These are phyloP conservation scores for Diplodia scrobiculata DNA, from an alignment of 2,329 filamentous ascomycete genomes.

Conservation along the genomic window DNA sequence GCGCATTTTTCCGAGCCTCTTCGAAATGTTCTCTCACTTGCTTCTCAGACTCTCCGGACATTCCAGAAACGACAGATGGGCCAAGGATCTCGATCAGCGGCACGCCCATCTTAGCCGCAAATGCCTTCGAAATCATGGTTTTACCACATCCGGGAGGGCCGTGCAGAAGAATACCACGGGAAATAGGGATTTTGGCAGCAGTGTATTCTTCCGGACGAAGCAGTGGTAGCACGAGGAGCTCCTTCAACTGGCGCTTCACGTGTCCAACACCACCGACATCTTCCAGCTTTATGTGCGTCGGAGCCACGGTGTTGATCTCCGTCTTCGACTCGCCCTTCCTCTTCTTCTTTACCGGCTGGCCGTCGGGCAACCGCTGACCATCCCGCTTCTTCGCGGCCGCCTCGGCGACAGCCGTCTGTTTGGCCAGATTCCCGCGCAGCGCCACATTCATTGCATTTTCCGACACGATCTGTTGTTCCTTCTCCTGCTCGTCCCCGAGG, in stretches of 20 bases:
- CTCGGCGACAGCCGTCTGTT: constrained; percentile 8
- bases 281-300: constrained; percentile 66
- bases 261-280: constrained; percentile 77
- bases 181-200: constrained; percentile 66
- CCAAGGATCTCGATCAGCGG: constrained; percentile 82
- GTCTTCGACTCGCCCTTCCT: constrained; percentile 50
- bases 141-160: constrained; percentile 86
- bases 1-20: constrained; percentile 80
- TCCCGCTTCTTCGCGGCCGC: constrained; percentile 22
- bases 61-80: constrained; percentile 78
- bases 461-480: constrained; percentile 32
- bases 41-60: constrained; percentile 88
- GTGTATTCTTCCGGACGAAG: constrained; percentile 67
- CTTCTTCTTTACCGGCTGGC: constrained; percentile 67
- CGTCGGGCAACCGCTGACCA: constrained; percentile 56
- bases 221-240: constrained; percentile 73
- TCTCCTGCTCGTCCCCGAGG: constrained; percentile 35
- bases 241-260: constrained; percentile 68
- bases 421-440: constrained; percentile 56
- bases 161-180: constrained; percentile 75
- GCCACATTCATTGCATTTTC: constrained; percentile 62
- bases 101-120: constrained; percentile 73
- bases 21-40: constrained; percentile 84
- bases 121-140: constrained; percentile 78
- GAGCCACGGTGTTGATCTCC: constrained; percentile 64